phyloP scores from a whole-genome alignment of 768 basidiomycete species.

The Suillus subalutaceus region DNA sequence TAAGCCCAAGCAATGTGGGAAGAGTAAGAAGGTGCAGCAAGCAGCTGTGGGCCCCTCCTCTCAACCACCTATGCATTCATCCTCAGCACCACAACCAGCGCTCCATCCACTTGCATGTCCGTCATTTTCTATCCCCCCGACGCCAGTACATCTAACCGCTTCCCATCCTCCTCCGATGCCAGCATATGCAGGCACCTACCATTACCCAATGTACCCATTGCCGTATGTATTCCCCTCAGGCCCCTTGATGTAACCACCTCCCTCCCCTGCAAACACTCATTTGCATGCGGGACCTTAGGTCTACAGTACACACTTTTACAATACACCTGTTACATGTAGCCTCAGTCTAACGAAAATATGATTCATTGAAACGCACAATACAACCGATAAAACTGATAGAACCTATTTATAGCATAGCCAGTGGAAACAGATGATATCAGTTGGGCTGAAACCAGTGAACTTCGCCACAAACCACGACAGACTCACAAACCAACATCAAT shows the following conservation, averaged over 20 bases:
- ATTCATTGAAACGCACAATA: background rate
- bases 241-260: background rate
- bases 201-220: background rate
- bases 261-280: background rate
- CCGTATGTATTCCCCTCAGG: background rate
- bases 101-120: background rate
- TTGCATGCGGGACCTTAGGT: background rate
- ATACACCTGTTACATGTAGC: too few relatives aligned
- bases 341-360: too few relatives aligned
- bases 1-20: slow-evolving; percentile 1
- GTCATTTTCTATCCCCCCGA: background rate
- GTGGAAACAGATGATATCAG: background rate
- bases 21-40: background rate
- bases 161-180: background rate
- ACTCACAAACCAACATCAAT: background rate
- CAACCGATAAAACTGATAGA: background rate
- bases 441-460: background rate
- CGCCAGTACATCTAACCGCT: background rate
- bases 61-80: background rate
- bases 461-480: background rate
- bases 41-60: background rate
- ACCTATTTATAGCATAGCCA: background rate
- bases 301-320: too few relatives aligned
- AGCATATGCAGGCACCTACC: background rate
- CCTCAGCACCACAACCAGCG: background rate